These are phyloP conservation scores for Dentiscutata heterogama DNA, from an alignment of 371 early-diverging fungal species.

Conservation along the genomic window DNA sequence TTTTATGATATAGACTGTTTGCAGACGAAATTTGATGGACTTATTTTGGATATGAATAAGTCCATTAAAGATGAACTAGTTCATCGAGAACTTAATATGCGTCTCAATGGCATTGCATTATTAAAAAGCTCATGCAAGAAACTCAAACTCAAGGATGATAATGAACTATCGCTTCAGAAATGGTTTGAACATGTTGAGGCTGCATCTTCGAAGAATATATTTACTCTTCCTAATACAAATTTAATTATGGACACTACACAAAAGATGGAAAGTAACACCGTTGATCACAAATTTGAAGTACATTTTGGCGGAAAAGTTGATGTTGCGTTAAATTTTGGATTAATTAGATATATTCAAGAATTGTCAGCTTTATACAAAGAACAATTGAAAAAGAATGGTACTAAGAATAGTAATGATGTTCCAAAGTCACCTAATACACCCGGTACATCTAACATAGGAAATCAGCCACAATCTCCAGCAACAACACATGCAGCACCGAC, in stretches of 20 bases:
- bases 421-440: slow-evolving; percentile 1
- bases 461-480: not conserved
- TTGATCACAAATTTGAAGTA: slow-evolving; percentile 66
- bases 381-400: slow-evolving; percentile 45
- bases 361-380: slow-evolving; percentile 55
- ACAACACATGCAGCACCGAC: not conserved
- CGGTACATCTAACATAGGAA: not conserved
- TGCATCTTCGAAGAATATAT: slow-evolving; percentile 62
- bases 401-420: slow-evolving; percentile 32
- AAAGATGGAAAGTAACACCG: slow-evolving; percentile 33
- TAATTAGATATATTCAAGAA: slow-evolving; percentile 77
- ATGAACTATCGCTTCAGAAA: slow-evolving; percentile 20
- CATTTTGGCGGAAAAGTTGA: slow-evolving; percentile 76
- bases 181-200: slow-evolving; percentile 48
- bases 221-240: slow-evolving; percentile 66
- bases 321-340: slow-evolving; percentile 79
- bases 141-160: slow-evolving; percentile 38
- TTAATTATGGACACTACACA: slow-evolving; percentile 62
- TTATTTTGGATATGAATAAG: slow-evolving; percentile 49
- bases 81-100: slow-evolving; percentile 49
- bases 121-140: slow-evolving; percentile 57
- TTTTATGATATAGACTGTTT: slow-evolving; percentile 82
- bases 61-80: not conserved
- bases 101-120: slow-evolving; percentile 53
- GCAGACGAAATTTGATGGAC: slow-evolving; percentile 54